Evolutionary conservation across 495 filamentous ascomycete species (phyloP).

Genomic region (Lophium mytilinum): DNA sequence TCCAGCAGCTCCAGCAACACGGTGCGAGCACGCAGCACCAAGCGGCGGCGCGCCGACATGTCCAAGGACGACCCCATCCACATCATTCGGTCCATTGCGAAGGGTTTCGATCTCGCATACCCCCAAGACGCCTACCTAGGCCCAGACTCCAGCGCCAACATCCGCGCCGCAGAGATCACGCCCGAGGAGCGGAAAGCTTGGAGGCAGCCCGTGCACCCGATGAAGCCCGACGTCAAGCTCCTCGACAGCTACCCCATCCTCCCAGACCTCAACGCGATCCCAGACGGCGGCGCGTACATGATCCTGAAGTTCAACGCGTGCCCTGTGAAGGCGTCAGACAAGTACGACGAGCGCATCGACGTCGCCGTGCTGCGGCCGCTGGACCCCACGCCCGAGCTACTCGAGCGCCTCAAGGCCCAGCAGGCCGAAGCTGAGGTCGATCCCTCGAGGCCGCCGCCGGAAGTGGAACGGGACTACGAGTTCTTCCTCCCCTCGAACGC

Average conservation of each 20-base stretch:
- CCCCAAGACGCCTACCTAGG: conserved; percentile 54
- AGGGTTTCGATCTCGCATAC: conserved; percentile 78
- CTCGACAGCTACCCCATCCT: conserved; percentile 74
- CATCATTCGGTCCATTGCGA: conserved; percentile 72
- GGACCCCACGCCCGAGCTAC: conserved; percentile 38
- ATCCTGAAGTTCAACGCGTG: conserved; percentile 83
- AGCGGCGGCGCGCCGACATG: conserved; percentile 39
- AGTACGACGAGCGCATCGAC: conserved; percentile 75
- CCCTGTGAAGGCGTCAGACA: conserved; percentile 49
- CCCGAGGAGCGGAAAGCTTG: conserved; percentile 58
- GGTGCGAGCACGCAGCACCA: conserved; percentile 29
- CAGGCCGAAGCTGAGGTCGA: conserved; percentile 54
- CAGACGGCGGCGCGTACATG: conserved; percentile 79
- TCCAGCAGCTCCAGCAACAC: conserved; percentile 37
- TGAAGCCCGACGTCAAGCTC: conserved; percentile 66
- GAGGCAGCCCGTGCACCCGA: conserved; percentile 70
- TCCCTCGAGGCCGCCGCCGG: conserved; percentile 51
- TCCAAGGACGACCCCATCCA: conserved; percentile 72
- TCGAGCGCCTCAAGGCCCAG: conserved; percentile 34
- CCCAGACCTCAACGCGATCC: conserved; percentile 79
- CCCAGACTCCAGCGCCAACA: conserved; percentile 39
- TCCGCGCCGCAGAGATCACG: conserved; percentile 48
- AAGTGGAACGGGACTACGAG: conserved; percentile 66
- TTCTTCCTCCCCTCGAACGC: conserved; percentile 61
- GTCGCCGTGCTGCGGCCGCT: conserved; percentile 67